phyloP scores from a whole-genome alignment of 768 basidiomycete genomes.

The Leccinum truebloodii region DNA sequence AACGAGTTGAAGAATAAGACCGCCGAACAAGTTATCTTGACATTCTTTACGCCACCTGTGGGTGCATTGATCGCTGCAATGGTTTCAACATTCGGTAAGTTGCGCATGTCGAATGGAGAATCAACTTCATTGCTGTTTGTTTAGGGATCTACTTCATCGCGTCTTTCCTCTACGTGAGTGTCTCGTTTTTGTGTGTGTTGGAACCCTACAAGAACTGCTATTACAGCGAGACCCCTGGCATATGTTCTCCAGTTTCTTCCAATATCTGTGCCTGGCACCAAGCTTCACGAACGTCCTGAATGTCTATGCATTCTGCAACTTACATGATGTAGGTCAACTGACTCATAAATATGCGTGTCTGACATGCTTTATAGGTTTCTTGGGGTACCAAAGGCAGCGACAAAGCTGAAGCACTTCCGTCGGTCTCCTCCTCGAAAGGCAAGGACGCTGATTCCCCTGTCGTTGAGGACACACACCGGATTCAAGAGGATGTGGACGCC shows the following conservation, averaged over 20 bases:
- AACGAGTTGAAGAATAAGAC: conserved; percentile 49
- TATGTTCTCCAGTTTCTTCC: conserved; percentile 92
- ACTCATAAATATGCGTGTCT: neutral
- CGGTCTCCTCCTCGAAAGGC: conserved; percentile 80
- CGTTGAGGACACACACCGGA: conserved; percentile 82
- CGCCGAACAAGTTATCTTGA: conserved; percentile 47
- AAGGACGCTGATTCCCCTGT: conserved; percentile 74
- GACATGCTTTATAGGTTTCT: conserved; percentile 53
- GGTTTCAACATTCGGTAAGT: conserved; percentile 80
- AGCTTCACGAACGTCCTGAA: conserved; percentile 95
- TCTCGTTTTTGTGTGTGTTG: neutral
- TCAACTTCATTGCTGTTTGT: conserved; percentile 10
- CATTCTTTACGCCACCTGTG: conserved; percentile 74
- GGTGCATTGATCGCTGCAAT: conserved; percentile 85
- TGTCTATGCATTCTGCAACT: conserved; percentile 96
- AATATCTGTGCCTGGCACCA: conserved; percentile 87
- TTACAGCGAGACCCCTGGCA: conserved; percentile 93
- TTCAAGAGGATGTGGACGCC: conserved; percentile 87
- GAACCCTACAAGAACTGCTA: conserved; percentile 7
- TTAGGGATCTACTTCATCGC: conserved; percentile 78
- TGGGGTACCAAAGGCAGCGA: conserved; percentile 97
- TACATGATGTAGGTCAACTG: conserved; percentile 69
- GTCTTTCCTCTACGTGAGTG: conserved; percentile 81
- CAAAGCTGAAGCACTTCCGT: conserved; percentile 89
- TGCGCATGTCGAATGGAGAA: neutral